phyloP scores from a whole-genome alignment of 2,329 filamentous ascomycete species.

The Cercospora janseana region DNA sequence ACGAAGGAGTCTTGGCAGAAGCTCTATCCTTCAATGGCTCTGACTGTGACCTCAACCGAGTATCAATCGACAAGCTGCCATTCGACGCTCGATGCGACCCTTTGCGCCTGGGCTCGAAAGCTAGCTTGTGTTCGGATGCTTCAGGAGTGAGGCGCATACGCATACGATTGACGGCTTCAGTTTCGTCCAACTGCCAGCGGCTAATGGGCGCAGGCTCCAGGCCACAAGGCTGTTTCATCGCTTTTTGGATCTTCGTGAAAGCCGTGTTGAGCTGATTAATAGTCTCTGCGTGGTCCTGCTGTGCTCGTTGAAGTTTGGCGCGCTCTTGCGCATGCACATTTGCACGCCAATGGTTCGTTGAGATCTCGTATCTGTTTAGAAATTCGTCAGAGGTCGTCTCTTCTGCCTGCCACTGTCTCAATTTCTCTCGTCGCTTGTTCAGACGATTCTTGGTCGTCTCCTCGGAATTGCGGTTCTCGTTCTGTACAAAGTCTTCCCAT shows the following conservation, averaged over 20 bases:
- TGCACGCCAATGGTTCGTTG: constrained; percentile 87
- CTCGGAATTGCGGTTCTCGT: constrained; percentile 76
- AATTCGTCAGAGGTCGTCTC: constrained; percentile 67
- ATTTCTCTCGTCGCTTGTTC: constrained; percentile 73
- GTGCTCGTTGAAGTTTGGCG: constrained; percentile 80
- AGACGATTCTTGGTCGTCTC: constrained; percentile 71
- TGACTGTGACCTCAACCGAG: constrained; percentile 29
- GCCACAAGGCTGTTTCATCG: constrained; percentile 75
- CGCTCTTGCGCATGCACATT: constrained; percentile 93
- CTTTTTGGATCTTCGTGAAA: constrained; percentile 74
- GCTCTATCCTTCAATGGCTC: constrained; percentile 29
- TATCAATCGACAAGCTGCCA: constrained; percentile 33
- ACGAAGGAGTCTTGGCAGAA: constrained; percentile 17
- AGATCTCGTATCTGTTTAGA: constrained; percentile 77
- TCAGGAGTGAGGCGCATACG: constrained; percentile 83
- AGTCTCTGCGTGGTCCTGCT: constrained; percentile 94
- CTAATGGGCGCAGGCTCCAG: constrained; percentile 67
- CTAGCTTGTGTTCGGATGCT: constrained; percentile 62
- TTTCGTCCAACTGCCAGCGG: constrained; percentile 93
- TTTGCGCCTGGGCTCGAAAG: constrained; percentile 82
- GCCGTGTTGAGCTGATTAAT: constrained; percentile 71
- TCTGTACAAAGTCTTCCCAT: constrained; percentile 84
- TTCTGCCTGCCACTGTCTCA: constrained; percentile 76
- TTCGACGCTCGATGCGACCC: constrained; percentile 51
- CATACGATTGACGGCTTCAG: constrained; percentile 94